Evolutionary conservation across 1,284 basidiomycete species (phyloP), one percentile per base, ranked within the genome.

Genomic region (Leccinum fallax): DNA sequence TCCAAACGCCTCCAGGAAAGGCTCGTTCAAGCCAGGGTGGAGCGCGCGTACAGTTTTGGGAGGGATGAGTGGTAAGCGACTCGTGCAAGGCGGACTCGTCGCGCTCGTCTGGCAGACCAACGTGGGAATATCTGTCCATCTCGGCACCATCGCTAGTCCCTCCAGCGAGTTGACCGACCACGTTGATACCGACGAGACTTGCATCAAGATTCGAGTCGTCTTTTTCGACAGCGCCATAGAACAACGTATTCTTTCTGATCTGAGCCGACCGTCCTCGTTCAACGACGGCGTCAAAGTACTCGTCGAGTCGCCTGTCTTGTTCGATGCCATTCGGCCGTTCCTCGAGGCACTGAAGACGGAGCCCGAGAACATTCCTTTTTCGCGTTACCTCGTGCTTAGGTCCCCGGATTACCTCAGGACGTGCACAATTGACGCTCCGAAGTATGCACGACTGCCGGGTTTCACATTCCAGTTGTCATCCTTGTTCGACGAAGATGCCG

Each of bases 311-410:
- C 79, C 83, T 0, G 81, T 88, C 48, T 79, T 89, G 78, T 88
- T 82, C 59, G 86, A 87, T 61, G 75, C 85, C 0, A 81, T 87
- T 36, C 78, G 84, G 3, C 88, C 88, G 0, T 89, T 89, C 72
- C 76, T 90, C 9, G 79, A 86, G 55, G 80, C 83, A 0, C 75
- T 89, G 15, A 74, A 75, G 57, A 71, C 74, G 0, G 83, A 83
- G 52, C 85, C 88, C 0, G 79, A 81, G 53, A 70, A 72, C 0
- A 61, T 89, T 1, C 87, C 87, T 0, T 86, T 89, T 66, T 67
- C 75, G 0, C 73, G 74, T 26, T 87, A 87, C 66, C 77, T 89
- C 13, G 77, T 77, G 0, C 81, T 80, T 61, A 75, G 68, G 34
- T 76, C 77, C 5, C 62, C 60, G 2, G 68, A 67, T n/a, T 71